phyloP scores from a whole-genome alignment of 345 rosid species.

The Zanthoxylum bungeanum region DNA sequence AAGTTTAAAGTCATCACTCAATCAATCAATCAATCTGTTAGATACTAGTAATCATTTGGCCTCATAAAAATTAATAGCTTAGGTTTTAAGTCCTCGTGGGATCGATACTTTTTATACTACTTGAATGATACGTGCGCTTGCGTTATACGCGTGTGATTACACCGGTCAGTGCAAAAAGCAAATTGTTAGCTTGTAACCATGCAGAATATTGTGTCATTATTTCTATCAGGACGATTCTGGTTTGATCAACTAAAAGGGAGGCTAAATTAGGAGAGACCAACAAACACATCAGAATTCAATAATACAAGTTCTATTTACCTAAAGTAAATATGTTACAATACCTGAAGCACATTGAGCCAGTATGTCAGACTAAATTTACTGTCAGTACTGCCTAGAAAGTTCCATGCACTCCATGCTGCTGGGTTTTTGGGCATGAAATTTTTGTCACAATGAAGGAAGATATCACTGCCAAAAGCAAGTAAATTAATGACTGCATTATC shows the following conservation, averaged over 20 bases:
- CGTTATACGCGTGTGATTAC: too few relatives aligned
- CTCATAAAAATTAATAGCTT: too few relatives aligned
- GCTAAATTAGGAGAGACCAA: not conserved
- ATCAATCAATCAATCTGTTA: too few relatives aligned
- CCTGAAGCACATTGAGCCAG: conserved; percentile 98
- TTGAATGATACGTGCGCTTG: too few relatives aligned
- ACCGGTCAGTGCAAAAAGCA: too few relatives aligned
- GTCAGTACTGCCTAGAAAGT: conserved; percentile 69
- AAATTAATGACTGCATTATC: not conserved
- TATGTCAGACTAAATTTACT: conserved; percentile 73
- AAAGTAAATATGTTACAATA: conserved; percentile 21
- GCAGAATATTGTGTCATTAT: not conserved
- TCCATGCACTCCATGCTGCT: conserved; percentile 96
- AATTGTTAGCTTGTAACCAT: not conserved
- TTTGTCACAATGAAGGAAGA: conserved; percentile 75
- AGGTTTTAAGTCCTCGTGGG: too few relatives aligned
- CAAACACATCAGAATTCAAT: not conserved
- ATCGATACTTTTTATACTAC: too few relatives aligned
- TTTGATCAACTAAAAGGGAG: not conserved
- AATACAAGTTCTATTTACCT: not conserved
- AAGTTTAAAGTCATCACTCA: too few relatives aligned
- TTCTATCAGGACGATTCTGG: not conserved
- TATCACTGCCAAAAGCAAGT: conserved; percentile 51
- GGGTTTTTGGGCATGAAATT: conserved; percentile 71
- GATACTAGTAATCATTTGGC: too few relatives aligned